Evolutionary conservation across 192 early-diverging fungal species (phyloP).

Genomic region (Dimargaris cristalligena): DNA sequence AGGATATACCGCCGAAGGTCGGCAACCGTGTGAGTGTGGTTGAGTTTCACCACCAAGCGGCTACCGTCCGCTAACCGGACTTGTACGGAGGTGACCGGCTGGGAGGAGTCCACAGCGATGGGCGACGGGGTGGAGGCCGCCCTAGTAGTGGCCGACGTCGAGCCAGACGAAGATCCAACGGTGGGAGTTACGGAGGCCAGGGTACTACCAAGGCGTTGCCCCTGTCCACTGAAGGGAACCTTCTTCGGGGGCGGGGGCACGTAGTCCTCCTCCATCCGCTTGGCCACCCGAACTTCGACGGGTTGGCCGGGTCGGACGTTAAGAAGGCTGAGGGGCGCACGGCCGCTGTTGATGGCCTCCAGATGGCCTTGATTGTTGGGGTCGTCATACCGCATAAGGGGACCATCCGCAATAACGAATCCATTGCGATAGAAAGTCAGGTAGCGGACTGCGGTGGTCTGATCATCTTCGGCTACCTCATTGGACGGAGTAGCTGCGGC

Average conservation of each 20-base stretch:
- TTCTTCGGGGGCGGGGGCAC: conserved; percentile 51
- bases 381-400: conserved; percentile 67
- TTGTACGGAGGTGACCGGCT: conserved; percentile 77
- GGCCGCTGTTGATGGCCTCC: conserved; percentile 74
- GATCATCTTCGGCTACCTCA: conserved; percentile 13
- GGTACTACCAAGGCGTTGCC: conserved; percentile 61
- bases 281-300: conserved; percentile 73
- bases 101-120: conserved; percentile 47
- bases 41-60: conserved; percentile 73
- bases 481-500: conserved; percentile 6
- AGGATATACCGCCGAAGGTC: conserved; percentile 67
- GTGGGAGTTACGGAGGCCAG: conserved; percentile 21
- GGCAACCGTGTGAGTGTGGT: conserved; percentile 77
- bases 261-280: conserved; percentile 75
- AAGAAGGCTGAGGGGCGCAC: conserved; percentile 70
- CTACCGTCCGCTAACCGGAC: conserved; percentile 81
- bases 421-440: conserved; percentile 95
- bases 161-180: conserved; percentile 15
- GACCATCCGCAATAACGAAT: conserved; percentile 89
- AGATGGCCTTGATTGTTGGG: conserved; percentile 73
- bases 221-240: conserved; percentile 58
- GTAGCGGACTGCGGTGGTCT: conserved; percentile 27
- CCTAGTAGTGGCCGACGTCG: conserved; percentile 8
- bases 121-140: conserved; percentile 11
- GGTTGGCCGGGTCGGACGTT: conserved; percentile 79